A percentile compares a stretch with the other conserved stretches of the same genome.
These are phyloP conservation scores for Macaranga tanarius DNA, from an alignment of 441 rosid species.

Conservation along the genomic window DNA sequence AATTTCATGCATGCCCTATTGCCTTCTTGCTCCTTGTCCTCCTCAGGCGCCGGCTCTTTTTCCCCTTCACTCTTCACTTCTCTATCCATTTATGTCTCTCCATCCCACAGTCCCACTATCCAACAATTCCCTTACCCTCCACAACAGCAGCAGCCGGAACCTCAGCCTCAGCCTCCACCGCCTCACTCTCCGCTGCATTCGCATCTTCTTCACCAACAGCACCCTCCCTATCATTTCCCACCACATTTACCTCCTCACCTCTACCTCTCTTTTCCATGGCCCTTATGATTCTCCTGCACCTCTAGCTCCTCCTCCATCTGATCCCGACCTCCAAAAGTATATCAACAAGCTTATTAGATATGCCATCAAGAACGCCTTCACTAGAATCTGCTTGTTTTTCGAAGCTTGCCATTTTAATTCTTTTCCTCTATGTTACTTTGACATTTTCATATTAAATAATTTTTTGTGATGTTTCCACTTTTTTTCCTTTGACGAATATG, in stretches of 20 bases:
- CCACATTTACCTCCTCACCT: conserved; percentile 69
- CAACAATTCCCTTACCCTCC: conserved; percentile 85
- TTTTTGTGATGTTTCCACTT: too few relatives aligned
- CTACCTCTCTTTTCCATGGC: conserved; percentile 60
- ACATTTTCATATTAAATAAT: too few relatives aligned
- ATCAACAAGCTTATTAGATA: conserved; percentile 96
- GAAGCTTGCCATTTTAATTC: too few relatives aligned
- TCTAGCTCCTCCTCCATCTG: conserved; percentile 78
- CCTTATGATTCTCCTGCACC: conserved; percentile 76
- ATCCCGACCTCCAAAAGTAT: conserved; percentile 91
- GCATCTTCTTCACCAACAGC: conserved; percentile 72
- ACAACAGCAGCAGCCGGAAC: conserved; percentile 53
- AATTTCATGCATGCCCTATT: too few relatives aligned
- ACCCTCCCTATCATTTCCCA: conserved; percentile 57
- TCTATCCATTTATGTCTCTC: conserved; percentile 63
- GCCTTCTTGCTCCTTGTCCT: too few relatives aligned
- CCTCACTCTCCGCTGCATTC: conserved; percentile 54
- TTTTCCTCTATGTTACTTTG: too few relatives aligned
- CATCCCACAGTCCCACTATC: conserved; percentile 77
- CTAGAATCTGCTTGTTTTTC: too few relatives aligned
- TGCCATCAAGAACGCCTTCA: conserved; percentile 79
- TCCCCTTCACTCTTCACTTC: too few relatives aligned
- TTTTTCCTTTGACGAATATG: too few relatives aligned
- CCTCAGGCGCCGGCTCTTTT: too few relatives aligned
- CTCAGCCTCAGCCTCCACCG: conserved; percentile 47